phyloP scores from a whole-genome alignment of 1,284 basidiomycete species.

The Phellinidium pouzarii region DNA sequence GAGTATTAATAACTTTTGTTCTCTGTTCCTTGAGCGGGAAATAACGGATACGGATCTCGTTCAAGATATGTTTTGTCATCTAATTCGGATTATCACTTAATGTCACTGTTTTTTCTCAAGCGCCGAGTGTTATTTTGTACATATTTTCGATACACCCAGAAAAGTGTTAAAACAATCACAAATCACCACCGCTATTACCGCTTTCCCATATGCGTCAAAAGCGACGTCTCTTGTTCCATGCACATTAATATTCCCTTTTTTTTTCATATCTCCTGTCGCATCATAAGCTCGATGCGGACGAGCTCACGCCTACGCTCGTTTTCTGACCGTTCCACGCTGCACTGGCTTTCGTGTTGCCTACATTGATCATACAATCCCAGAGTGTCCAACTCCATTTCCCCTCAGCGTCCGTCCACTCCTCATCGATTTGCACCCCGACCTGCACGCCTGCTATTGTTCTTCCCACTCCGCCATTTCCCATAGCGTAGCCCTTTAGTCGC shows the following conservation, averaged over 20 bases:
- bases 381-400: slow-evolving; percentile 66
- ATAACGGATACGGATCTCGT: too few relatives aligned
- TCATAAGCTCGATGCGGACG: slow-evolving; percentile 40
- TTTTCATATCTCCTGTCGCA: slow-evolving; percentile 37
- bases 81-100: not conserved
- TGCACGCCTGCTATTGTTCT: slow-evolving; percentile 44
- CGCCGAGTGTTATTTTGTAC: too few relatives aligned
- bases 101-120: too few relatives aligned
- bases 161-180: not conserved
- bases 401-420: slow-evolving; percentile 47
- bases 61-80: too few relatives aligned
- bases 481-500: slow-evolving; percentile 53
- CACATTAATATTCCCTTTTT: slow-evolving; percentile 37
- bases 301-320: slow-evolving; percentile 23
- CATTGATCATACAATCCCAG: slow-evolving; percentile 44
- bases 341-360: slow-evolving; percentile 27
- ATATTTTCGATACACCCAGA: too few relatives aligned
- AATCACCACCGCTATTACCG: slow-evolving; percentile 10
- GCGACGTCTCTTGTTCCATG: slow-evolving; percentile 57
- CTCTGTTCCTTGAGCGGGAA: too few relatives aligned
- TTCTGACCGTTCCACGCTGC: slow-evolving; percentile 14
- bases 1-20: too few relatives aligned
- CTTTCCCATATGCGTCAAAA: slow-evolving; percentile 34
- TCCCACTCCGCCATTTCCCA: slow-evolving; percentile 34
- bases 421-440: slow-evolving; percentile 33